Evolutionary conservation across 2,329 filamentous ascomycete species (phyloP).

Genomic region (Fusarium transvaalense): DNA sequence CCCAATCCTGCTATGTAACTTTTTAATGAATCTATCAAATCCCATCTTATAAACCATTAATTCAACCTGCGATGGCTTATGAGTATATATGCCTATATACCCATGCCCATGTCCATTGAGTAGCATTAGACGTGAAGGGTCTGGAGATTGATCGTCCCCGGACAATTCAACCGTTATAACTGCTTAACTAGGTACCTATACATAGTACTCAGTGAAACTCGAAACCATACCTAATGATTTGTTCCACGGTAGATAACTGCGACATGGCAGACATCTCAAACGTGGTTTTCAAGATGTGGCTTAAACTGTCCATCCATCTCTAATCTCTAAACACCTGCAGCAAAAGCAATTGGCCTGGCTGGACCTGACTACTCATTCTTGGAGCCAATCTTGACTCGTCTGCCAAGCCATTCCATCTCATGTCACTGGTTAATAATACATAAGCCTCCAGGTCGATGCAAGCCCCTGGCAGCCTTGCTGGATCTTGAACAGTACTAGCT

Average conservation of each 20-base stretch:
- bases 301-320: constrained; percentile 6
- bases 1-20: not conserved
- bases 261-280: not conserved
- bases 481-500: constrained; percentile 46
- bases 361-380: constrained; percentile 19
- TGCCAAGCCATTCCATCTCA: constrained; percentile 20
- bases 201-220: constrained; percentile 3
- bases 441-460: constrained; percentile 37
- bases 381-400: constrained; percentile 25
- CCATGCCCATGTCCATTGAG: not conserved
- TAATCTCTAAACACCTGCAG: constrained; percentile 15
- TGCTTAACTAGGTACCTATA: no score
- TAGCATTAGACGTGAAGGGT: constrained; percentile 1
- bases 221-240: not conserved
- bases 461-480: constrained; percentile 48
- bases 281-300: constrained; percentile 17
- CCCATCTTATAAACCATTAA: not conserved
- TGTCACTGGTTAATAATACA: constrained; percentile 34
- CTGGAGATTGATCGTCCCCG: constrained; percentile 2
- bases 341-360: constrained; percentile 30
- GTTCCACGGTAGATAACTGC: not conserved
- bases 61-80: not conserved
- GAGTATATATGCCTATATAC: not conserved
- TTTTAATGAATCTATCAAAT: not conserved
- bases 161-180: not conserved